Percentiles rank a stretch among this genome's conserved stretches.
Evolutionary conservation across 805 yeast species (phyloP).

Genomic region (Myxozyma udenii): DNA sequence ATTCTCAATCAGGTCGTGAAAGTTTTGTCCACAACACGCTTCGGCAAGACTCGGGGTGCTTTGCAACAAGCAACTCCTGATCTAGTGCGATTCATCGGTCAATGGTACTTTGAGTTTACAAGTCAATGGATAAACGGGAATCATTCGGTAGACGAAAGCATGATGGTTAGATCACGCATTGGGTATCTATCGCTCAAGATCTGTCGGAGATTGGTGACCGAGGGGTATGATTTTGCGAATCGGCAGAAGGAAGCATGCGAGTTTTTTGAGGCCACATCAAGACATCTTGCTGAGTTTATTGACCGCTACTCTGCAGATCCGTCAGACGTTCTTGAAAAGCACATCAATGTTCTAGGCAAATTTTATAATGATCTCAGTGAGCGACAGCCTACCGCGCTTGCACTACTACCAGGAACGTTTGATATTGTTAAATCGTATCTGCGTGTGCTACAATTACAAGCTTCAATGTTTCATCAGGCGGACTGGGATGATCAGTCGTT

Average conservation of each 20-base stretch:
- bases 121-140: constrained; percentile 50
- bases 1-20: constrained; percentile 78
- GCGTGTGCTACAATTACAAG: constrained; percentile 59
- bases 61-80: constrained; percentile 69
- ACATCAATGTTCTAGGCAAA: constrained; percentile 71
- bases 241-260: constrained; percentile 56
- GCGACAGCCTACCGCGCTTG: constrained; percentile 65
- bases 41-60: constrained; percentile 77
- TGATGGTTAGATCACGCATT: constrained; percentile 49
- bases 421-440: constrained; percentile 62
- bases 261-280: constrained; percentile 54
- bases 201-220: constrained; percentile 61
- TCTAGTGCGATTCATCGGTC: constrained; percentile 57
- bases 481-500: constrained; percentile 56
- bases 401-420: constrained; percentile 61
- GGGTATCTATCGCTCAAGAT: constrained; percentile 77
- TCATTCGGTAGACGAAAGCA: not conserved
- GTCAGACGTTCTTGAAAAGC: constrained; percentile 56
- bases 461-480: constrained; percentile 44
- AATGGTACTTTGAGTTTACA: constrained; percentile 58
- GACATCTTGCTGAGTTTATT: constrained; percentile 59
- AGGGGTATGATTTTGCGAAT: constrained; percentile 68
- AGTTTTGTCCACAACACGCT: constrained; percentile 66
- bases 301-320: constrained; percentile 47
- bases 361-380: constrained; percentile 59